Evolutionary conservation across 2,329 filamentous ascomycete genomes (phyloP).

Genomic region (Monosporascus sp.): DNA sequence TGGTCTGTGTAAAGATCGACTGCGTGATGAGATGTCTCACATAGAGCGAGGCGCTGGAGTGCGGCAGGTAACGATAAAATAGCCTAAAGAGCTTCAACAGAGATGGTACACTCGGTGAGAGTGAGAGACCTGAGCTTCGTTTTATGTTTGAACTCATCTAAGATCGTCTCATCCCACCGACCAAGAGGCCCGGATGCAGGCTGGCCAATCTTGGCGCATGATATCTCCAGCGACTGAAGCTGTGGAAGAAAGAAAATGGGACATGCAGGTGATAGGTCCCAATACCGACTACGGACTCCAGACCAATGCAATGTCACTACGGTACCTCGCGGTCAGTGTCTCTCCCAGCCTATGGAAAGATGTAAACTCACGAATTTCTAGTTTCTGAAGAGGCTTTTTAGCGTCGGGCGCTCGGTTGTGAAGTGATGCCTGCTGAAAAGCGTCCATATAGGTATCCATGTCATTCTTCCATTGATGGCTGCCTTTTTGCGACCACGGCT

Average conservation of each 20-base stretch:
- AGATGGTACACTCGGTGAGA: conserved; percentile 7
- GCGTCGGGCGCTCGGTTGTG: background rate
- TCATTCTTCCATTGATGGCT: conserved; percentile 2
- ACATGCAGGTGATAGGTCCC: conserved; percentile 6
- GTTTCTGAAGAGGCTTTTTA: conserved; percentile 5
- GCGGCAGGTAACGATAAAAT: conserved; percentile 8
- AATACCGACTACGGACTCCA: background rate
- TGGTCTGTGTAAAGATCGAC: background rate
- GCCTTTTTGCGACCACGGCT: conserved; percentile 4
- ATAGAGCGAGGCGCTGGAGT: conserved; percentile 2
- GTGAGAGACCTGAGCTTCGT: conserved; percentile 7
- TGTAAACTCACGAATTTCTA: conserved; percentile 6
- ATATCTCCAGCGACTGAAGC: conserved; percentile 12
- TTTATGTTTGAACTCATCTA: conserved; percentile 2
- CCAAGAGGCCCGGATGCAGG: background rate
- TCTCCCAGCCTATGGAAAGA: background rate
- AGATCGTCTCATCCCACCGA: background rate
- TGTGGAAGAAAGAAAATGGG: conserved; percentile 10
- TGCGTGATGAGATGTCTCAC: conserved; percentile 7
- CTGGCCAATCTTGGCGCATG: conserved; percentile 7
- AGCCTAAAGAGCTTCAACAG: conserved; percentile 3
- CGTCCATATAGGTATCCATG: conserved; percentile 3
- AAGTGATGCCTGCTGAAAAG: conserved; percentile 9
- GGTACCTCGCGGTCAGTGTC: background rate
- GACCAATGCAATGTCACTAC: conserved; percentile 11